Evolutionary conservation across 495 filamentous ascomycete species (phyloP).

Genomic region (Aspergillus avenaceus): DNA sequence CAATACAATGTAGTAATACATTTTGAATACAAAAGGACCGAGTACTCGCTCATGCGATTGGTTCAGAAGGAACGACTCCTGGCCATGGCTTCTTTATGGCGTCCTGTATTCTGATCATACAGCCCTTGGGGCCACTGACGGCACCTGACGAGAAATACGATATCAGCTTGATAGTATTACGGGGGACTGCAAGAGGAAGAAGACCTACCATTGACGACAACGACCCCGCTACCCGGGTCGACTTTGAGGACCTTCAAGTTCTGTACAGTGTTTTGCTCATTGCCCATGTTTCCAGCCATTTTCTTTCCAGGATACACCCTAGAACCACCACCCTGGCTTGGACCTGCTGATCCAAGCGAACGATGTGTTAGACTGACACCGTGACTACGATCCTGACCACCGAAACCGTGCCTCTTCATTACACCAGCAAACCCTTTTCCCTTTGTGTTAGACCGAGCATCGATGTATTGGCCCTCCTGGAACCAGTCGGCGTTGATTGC

Average conservation of each 20-base stretch:
- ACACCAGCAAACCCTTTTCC: conserved; percentile 94
- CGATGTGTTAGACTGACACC: conserved; percentile 91
- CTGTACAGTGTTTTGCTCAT: conserved; percentile 78
- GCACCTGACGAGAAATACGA: conserved; percentile 44
- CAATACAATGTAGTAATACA: conserved; percentile 43
- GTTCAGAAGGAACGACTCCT: conserved; percentile 43
- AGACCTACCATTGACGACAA: conserved; percentile 74
- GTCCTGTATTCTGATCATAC: conserved; percentile 80
- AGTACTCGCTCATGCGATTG: conserved; percentile 25
- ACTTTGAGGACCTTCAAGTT: conserved; percentile 86
- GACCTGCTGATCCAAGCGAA: conserved; percentile 81
- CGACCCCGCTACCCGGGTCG: conserved; percentile 76
- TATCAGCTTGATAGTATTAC: conserved; percentile 5
- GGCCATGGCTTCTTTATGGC: conserved; percentile 89
- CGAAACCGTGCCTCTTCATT: conserved; percentile 91
- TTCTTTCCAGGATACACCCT: conserved; percentile 92
- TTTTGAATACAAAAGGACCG: conserved; percentile 16
- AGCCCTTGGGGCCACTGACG: conserved; percentile 81
- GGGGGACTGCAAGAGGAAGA: not conserved
- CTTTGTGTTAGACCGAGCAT: conserved; percentile 70
- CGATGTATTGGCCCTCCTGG: conserved; percentile 82
- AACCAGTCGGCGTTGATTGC: conserved; percentile 81
- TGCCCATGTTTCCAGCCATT: conserved; percentile 95
- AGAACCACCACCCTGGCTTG: conserved; percentile 85
- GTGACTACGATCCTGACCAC: conserved; percentile 86